Base-by-base conservation (phyloP, 1,139 yeast genomes). In the Geotrichum europaeum region DNA sequence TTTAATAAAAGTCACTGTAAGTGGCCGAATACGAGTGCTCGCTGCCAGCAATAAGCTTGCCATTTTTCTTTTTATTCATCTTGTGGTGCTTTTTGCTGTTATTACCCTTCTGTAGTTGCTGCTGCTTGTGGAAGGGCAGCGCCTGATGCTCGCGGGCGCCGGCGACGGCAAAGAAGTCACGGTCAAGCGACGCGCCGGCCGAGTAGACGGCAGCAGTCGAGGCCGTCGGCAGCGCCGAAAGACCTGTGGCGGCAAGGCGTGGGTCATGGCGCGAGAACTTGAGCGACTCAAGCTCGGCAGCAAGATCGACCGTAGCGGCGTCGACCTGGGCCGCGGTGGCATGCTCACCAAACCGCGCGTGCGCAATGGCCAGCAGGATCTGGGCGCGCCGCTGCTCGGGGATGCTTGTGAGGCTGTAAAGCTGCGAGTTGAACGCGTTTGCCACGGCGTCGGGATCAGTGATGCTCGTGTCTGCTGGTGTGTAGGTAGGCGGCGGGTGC, bases 221-320 rank as follows among this genome's bases (percentile, higher is more conserved):
- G 9, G 72, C 73, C 10, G 64, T 69, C 5, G 72, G 68, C 53
- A 78, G 81, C 18, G 78, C 78, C 13, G 68, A 56, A 40, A 59
- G 10, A 18, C 60, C 62, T 3, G 60, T 45, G 25, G 58, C 53
- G 24, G 57, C 55, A 20, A 64, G 61, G 51, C 76, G 75, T 51
- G 81, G 86, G 60, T 86, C 79, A 71, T 90, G 96, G 72, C 85
- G 84, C 3, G 96, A 87, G 70, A 91, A 90, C 58, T 91, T 87
- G 68, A 91, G 79, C 65, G 81, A 83, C 53, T 84, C 78, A 65
- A 91, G 79, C 74, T 89, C 96, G 56, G 78, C 80, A 0, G 91
- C 79, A 60, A 91, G 78, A 67, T 89, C 87, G 62, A 89, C 82
- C 4, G 79, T 78, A 49, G 79, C 80, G 10, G 75, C 65, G 28